Conservation (phyloP, 495 filamentous ascomycete genomes). For the Xylaria flabelliformis region DNA sequence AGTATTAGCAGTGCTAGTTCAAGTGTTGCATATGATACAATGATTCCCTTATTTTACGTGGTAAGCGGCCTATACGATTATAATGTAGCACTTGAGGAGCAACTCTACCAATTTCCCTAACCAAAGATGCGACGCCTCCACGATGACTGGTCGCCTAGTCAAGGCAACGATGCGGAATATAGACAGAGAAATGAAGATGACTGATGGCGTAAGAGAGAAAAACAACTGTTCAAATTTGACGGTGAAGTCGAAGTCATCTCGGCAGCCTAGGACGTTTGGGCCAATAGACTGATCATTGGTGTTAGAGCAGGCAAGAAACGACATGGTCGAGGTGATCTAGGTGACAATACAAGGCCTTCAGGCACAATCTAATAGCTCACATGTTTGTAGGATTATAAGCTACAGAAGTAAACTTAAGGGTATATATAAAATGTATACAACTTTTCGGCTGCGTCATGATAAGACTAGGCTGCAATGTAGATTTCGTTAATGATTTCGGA, state of each 20-base stretch:
- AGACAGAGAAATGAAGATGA: conserved; percentile 48
- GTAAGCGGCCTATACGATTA: background rate
- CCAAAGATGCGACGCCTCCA: conserved; percentile 44
- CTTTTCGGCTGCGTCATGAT: background rate
- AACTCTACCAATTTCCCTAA: conserved; percentile 48
- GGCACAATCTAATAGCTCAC: background rate
- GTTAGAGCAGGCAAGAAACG: conserved; percentile 1
- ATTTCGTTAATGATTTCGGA: background rate
- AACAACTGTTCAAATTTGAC: conserved; percentile 55
- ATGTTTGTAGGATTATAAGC: background rate
- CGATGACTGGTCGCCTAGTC: conserved; percentile 27
- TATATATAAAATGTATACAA: background rate
- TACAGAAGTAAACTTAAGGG: background rate
- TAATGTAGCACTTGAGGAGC: background rate
- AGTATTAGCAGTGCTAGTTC: background rate
- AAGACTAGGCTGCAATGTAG: background rate
- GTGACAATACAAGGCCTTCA: conserved; percentile 5
- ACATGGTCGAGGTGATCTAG: conserved; percentile 25
- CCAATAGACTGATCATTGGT: conserved; percentile 31
- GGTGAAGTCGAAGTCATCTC: conserved; percentile 54
- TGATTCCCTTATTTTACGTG: background rate
- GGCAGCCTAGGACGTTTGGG: conserved; percentile 33
- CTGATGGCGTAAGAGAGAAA: conserved; percentile 51
- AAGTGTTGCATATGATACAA: background rate
- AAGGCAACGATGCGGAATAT: background rate